A percentile compares a stretch with the other conserved stretches of the same genome.
phyloP scores from a whole-genome alignment of 352 stramenopile species.

The Pythium rhizo-oryzae region DNA sequence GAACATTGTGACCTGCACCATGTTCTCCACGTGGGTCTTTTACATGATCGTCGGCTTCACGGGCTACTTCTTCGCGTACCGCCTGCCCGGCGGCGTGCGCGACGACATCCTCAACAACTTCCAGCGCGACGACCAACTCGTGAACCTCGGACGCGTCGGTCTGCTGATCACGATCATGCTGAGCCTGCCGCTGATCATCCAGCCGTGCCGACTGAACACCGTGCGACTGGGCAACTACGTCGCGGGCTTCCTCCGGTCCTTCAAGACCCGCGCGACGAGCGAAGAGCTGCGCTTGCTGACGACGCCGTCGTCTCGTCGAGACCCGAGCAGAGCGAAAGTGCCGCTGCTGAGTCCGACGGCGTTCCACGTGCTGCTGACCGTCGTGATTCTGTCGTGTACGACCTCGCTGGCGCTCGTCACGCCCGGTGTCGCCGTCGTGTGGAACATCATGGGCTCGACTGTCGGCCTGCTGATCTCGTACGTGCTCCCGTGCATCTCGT shows the following conservation, averaged over 20 bases:
- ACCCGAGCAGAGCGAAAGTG: conserved; percentile 19
- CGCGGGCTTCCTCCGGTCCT: conserved; percentile 35
- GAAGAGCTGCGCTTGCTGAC: conserved; percentile 33
- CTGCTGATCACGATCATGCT: conserved; percentile 84
- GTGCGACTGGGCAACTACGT: conserved; percentile 62
- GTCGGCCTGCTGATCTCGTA: conserved; percentile 89
- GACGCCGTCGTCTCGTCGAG: conserved; percentile 25
- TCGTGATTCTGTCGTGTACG: conserved; percentile 62
- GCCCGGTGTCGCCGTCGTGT: conserved; percentile 83
- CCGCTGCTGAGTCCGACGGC: conserved; percentile 32
- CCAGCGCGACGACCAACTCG: conserved; percentile 66
- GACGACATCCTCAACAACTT: conserved; percentile 92
- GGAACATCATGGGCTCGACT: conserved; percentile 90
- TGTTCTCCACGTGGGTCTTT: conserved; percentile 93
- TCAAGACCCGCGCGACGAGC: conserved; percentile 25
- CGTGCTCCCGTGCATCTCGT: conserved; percentile 86
- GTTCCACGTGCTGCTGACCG: conserved; percentile 68
- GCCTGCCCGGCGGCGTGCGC: conserved; percentile 58
- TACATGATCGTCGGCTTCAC: conserved; percentile 95
- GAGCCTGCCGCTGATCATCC: conserved; percentile 84
- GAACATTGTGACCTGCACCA: conserved; percentile 92
- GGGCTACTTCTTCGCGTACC: conserved; percentile 89
- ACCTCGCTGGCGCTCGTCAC: conserved; percentile 72
- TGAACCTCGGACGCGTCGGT: conserved; percentile 81
- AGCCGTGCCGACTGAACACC: conserved; percentile 83